Evolutionary conservation across 2,329 filamentous ascomycete species (phyloP).

Genomic region (Achaetomium macrosporum): DNA sequence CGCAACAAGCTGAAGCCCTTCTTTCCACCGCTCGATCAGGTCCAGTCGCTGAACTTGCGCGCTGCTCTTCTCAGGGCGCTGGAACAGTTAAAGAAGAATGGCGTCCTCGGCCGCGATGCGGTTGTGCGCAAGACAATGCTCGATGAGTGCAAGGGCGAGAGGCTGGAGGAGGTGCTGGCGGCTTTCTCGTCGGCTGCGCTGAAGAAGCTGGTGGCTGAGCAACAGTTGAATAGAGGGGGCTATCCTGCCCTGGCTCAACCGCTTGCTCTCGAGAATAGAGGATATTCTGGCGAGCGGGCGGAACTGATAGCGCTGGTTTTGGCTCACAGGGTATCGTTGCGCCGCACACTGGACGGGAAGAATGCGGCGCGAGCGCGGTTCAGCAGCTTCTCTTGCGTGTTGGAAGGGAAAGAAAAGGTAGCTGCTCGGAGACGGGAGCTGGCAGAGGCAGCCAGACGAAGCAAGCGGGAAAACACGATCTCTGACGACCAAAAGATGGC

Average conservation of each 20-base stretch:
- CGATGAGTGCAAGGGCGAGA: slow-evolving; percentile 90
- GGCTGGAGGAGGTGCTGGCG: slow-evolving; percentile 79
- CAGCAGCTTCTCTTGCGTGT: slow-evolving; percentile 55
- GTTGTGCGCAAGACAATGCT: slow-evolving; percentile 90
- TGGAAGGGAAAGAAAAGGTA: slow-evolving; percentile 57
- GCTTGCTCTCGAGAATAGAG: slow-evolving; percentile 54
- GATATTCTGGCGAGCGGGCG: slow-evolving; percentile 48
- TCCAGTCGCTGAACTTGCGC: slow-evolving; percentile 86
- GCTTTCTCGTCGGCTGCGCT: slow-evolving; percentile 79
- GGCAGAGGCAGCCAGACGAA: slow-evolving; percentile 30
- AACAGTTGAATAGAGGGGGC: slow-evolving; percentile 23
- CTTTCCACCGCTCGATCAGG: slow-evolving; percentile 83
- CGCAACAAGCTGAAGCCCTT: slow-evolving; percentile 81
- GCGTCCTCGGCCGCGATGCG: slow-evolving; percentile 69
- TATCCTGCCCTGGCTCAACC: slow-evolving; percentile 46
- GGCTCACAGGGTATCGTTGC: slow-evolving; percentile 64
- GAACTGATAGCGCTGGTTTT: slow-evolving; percentile 62
- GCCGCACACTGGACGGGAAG: slow-evolving; percentile 53
- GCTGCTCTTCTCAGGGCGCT: slow-evolving; percentile 75
- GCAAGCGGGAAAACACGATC: slow-evolving; percentile 29
- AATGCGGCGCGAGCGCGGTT: slow-evolving; percentile 54
- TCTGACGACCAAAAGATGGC: slow-evolving; percentile 40
- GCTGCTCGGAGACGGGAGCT: slow-evolving; percentile 50
- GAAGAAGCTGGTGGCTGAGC: slow-evolving; percentile 54
- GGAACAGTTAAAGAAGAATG: slow-evolving; percentile 82